Evolutionary conservation across 306 rosid genomes (phyloP).

Genomic region (Cicer judaicum): DNA sequence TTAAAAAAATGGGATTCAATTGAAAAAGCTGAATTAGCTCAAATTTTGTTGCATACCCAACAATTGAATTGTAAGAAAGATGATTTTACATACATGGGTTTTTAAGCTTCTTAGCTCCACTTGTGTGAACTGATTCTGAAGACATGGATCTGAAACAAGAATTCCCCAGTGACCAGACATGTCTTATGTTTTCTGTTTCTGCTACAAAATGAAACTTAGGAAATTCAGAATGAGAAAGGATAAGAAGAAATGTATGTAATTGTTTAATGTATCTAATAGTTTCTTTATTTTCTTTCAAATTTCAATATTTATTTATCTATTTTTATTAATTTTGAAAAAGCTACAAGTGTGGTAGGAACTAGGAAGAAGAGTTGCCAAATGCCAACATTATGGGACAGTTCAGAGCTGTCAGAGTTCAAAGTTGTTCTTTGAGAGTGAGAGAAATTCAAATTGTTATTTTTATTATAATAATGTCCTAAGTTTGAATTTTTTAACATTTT

Average conservation of each 20-base stretch:
- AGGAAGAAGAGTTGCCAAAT: conserved; percentile 42
- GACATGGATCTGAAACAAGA: conserved; percentile 98
- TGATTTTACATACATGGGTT: conserved; percentile 63
- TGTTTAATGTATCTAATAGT: conserved; percentile 41
- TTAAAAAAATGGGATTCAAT: neutral
- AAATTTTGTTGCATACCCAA: neutral
- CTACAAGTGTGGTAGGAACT: conserved; percentile 29
- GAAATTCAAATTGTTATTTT: conserved; percentile 61
- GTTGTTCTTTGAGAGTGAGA: conserved; percentile 52
- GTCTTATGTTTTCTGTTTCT: conserved; percentile 32
- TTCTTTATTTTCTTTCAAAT: neutral
- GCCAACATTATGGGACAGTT: conserved; percentile 63
- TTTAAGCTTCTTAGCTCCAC: conserved; percentile 91
- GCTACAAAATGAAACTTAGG: neutral
- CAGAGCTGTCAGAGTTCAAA: conserved; percentile 76
- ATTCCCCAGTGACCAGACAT: conserved; percentile 91
- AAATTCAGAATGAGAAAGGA: conserved; percentile 30
- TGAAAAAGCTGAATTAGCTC: too few species aligned
- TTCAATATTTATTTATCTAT: neutral
- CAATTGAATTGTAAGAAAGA: neutral
- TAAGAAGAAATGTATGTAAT: conserved; percentile 19
- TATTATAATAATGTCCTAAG: conserved; percentile 49
- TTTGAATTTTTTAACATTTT: conserved; percentile 32
- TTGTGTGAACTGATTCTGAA: conserved; percentile 97
- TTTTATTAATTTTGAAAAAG: conserved; percentile 38